These are phyloP conservation scores for Colletotrichum horii DNA, from an alignment of 2,329 filamentous ascomycete species.

Conservation along the genomic window DNA sequence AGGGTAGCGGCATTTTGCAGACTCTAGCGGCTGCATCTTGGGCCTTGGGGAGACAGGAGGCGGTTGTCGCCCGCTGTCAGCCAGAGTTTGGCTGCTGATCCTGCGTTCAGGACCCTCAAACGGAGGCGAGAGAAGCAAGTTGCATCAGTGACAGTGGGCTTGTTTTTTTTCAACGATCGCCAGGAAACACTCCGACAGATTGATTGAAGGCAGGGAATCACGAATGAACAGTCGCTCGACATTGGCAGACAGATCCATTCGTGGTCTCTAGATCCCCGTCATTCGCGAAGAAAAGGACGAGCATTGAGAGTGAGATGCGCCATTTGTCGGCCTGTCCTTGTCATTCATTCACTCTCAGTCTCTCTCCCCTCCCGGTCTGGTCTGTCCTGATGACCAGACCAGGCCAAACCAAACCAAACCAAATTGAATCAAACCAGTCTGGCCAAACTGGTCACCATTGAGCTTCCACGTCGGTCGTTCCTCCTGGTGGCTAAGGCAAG, in stretches of 20 bases:
- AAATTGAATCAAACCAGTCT: not conserved
- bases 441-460: not conserved
- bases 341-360: not conserved
- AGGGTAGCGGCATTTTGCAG: not conserved
- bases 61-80: slow-evolving; percentile 14
- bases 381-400: not conserved
- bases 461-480: not conserved
- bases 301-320: not conserved
- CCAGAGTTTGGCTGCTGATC: not conserved
- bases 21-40: not conserved
- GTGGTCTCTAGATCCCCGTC: not conserved
- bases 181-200: not conserved
- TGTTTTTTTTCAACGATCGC: not conserved
- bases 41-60: slow-evolving; percentile 8
- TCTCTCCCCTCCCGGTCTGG: not conserved
- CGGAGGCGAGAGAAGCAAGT: slow-evolving; percentile 14
- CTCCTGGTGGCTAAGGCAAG: not conserved
- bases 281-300: not conserved
- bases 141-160: not conserved
- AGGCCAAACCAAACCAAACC: not conserved
- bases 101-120: not conserved
- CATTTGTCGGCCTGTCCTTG: not conserved
- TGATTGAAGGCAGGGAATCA: not conserved
- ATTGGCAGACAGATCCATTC: not conserved
- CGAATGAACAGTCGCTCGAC: not conserved